Evolutionary conservation across 106 monocot species (phyloP).

Genomic region (Iris macrosiphon): DNA sequence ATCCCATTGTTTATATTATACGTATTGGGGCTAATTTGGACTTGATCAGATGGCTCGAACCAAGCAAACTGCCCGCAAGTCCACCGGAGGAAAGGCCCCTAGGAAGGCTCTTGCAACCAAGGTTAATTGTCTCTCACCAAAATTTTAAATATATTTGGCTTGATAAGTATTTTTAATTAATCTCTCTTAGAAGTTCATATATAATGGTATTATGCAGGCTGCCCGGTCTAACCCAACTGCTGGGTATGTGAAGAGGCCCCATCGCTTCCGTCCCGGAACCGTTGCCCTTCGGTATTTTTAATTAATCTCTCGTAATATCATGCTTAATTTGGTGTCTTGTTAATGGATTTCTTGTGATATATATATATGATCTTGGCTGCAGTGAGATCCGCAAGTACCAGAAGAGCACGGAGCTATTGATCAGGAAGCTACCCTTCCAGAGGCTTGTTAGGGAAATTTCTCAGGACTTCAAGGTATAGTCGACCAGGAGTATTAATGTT

Average conservation of each 20-base stretch:
- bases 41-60: constrained; percentile 43
- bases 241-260: constrained; percentile 34
- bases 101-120: constrained; percentile 55
- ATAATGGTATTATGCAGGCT: constrained; percentile 11
- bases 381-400: constrained; percentile 30
- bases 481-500: not conserved
- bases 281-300: constrained; percentile 24
- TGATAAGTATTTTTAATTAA: not conserved
- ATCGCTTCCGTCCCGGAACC: constrained; percentile 32
- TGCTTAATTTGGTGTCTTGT: not conserved
- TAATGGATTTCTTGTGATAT: not conserved
- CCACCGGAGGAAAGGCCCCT: constrained; percentile 49
- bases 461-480: constrained; percentile 17
- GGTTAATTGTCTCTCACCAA: constrained; percentile 6
- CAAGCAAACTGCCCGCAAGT: constrained; percentile 53
- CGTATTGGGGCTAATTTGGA: too few species aligned
- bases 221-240: constrained; percentile 14
- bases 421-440: constrained; percentile 24
- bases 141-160: not conserved
- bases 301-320: not conserved
- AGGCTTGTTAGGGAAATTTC: constrained; percentile 32
- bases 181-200: too few species aligned
- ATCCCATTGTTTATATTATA: too few species aligned
- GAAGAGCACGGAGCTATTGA: constrained; percentile 27
- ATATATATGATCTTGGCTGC: not conserved